Percentiles rank a stretch among this genome's conserved stretches.
Evolutionary conservation across 2,329 filamentous ascomycete genomes (phyloP).

Genomic region (Coccinonectria pachysandricola): DNA sequence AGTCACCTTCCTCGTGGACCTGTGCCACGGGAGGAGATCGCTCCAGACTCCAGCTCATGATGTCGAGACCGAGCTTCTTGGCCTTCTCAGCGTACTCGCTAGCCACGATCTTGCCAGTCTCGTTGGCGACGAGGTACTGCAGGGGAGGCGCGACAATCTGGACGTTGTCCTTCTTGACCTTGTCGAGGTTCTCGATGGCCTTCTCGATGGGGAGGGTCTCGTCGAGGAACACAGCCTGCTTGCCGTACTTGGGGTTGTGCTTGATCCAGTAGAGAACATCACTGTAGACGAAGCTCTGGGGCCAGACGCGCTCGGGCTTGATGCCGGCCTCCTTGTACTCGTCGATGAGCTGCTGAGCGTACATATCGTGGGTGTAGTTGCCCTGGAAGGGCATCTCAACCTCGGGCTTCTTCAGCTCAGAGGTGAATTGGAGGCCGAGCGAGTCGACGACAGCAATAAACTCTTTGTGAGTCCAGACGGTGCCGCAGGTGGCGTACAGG

Average conservation of each 20-base stretch:
- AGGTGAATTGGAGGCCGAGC: conserved; percentile 52
- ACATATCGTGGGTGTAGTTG: conserved; percentile 54
- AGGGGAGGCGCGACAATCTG: conserved; percentile 54
- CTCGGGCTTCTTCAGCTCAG: conserved; percentile 57
- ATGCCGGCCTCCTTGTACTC: conserved; percentile 45
- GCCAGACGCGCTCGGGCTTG: conserved; percentile 42
- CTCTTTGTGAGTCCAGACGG: conserved; percentile 49
- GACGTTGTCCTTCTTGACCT: conserved; percentile 47
- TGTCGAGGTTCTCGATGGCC: conserved; percentile 47
- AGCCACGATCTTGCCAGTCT: conserved; percentile 46
- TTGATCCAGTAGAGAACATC: conserved; percentile 59
- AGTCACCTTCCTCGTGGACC: conserved; percentile 32
- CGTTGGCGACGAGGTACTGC: conserved; percentile 47
- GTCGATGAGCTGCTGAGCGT: conserved; percentile 55
- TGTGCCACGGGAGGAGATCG: conserved; percentile 49
- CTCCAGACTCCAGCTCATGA: conserved; percentile 61
- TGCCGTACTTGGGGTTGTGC: conserved; percentile 48
- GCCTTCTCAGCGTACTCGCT: conserved; percentile 52
- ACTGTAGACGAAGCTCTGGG: conserved; percentile 55
- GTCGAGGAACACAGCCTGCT: conserved; percentile 56
- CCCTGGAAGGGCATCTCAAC: conserved; percentile 60
- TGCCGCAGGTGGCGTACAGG: conserved; percentile 54
- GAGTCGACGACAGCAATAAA: conserved; percentile 50
- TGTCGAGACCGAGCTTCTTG: conserved; percentile 49
- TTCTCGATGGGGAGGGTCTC: conserved; percentile 40